Conservation (phyloP, 1,284 basidiomycete genomes). For the Cystobasidium slooffiae region DNA sequence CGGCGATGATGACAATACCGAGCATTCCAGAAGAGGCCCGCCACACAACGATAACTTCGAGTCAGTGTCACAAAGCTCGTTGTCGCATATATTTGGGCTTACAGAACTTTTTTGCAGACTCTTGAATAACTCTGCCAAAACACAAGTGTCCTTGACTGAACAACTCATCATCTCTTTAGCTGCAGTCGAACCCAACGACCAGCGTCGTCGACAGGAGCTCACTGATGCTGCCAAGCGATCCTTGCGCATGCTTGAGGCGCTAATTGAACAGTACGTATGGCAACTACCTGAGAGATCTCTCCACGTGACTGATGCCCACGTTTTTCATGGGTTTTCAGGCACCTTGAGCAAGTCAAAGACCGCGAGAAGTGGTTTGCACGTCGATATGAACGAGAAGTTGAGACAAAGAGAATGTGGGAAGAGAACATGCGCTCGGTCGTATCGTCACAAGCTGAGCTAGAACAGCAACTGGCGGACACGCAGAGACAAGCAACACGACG, state of each 20-base stretch:
- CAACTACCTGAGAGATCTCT: constrained; percentile 54
- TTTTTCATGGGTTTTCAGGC: constrained; percentile 67
- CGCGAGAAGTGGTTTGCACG: constrained; percentile 73
- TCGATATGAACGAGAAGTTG: constrained; percentile 73
- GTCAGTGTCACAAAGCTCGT: not conserved
- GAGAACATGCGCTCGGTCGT: constrained; percentile 86
- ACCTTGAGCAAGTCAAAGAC: constrained; percentile 72
- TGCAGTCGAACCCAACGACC: constrained; percentile 47
- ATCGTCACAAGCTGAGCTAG: constrained; percentile 81
- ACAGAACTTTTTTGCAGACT: not conserved
- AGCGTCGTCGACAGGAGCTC: constrained; percentile 17
- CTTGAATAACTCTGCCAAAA: constrained; percentile 72
- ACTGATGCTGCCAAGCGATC: constrained; percentile 42
- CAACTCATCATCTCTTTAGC: constrained; percentile 68
- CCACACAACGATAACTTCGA: constrained; percentile 74
- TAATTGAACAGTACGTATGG: constrained; percentile 53
- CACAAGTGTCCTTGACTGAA: constrained; percentile 77
- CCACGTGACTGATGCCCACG: constrained; percentile 49
- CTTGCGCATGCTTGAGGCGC: constrained; percentile 41
- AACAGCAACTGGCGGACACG: constrained; percentile 67
- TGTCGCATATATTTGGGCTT: not conserved
- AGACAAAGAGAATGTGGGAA: constrained; percentile 77
- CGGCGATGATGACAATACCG: constrained; percentile 38
- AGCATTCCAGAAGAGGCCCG: constrained; percentile 55
- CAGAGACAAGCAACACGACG: constrained; percentile 58